Evolutionary conservation across 768 basidiomycete species (phyloP), one percentile per base, ranked within the genome.

Genomic region (Auricularia auricula-judae): DNA sequence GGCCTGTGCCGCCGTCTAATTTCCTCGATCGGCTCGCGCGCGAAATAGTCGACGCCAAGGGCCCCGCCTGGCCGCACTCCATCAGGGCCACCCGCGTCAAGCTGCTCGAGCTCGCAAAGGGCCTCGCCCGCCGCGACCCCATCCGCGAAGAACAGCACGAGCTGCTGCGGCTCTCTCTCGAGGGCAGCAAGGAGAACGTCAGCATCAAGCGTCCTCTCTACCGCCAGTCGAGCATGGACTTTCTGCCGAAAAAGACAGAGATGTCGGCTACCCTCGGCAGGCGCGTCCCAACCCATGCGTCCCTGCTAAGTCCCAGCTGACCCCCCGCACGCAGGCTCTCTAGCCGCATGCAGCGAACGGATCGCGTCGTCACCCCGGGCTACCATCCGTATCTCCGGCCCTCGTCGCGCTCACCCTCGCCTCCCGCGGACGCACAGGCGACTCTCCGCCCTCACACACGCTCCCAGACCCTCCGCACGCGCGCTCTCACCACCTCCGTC

Each of bases 161-260:
- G 21, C 33, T 12, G 16, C 47, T 62, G 18, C 81, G 81, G 71
- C 79, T 80, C 43, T 76, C 82, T 44, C 71, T 65, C 75, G 72
- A 59, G 56, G 56, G 33, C 5, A 35, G 56, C 56, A 59, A 59
- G 58, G 74, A 63, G 47, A 67, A 67, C 29, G 71, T 72, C 61
- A 70, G 73, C 34, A 70, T 73, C 42, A 79, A 78, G 64, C 82
- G 85, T 18, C 69, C 70, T n/a, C 76, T 91, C 33, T 89, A 89
- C 74, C 80, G 87, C 65, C 89, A 90, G 76, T 89, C 89, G 29
- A 90, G 89, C 72, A 92, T 92, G 91, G 91, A 93, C 71, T 91
- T 91, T 68, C 84, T 93, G 5, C 44, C 62, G 39, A 47, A 59
- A 65, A 62, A 23, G 61, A 18, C 5, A 18, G 43, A 33, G n/a